Evolutionary conservation across 2,329 filamentous ascomycete genomes (phyloP).

Genomic region (Chaetomium strumarium): DNA sequence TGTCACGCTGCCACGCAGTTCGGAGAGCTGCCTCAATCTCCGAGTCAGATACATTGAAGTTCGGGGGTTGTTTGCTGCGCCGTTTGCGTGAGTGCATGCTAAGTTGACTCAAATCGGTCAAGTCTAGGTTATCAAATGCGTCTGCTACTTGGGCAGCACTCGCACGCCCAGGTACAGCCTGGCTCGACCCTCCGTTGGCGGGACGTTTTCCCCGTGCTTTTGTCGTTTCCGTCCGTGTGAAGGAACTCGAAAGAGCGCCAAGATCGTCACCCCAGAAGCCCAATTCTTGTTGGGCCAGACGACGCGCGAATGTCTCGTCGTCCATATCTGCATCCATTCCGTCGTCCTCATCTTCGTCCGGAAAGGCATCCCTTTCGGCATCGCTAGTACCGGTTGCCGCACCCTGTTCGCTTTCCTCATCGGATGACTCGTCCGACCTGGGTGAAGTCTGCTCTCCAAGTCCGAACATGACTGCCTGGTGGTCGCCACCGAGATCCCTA

Average conservation of each 20-base stretch:
- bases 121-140: constrained; percentile 64
- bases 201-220: not conserved
- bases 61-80: constrained; percentile 34
- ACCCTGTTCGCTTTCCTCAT: constrained; percentile 1
- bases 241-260: constrained; percentile 48
- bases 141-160: constrained; percentile 40
- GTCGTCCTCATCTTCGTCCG: constrained; percentile 31
- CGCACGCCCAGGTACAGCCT: constrained; percentile 27
- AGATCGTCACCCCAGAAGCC: constrained; percentile 56
- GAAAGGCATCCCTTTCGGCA: constrained; percentile 23
- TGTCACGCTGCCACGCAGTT: constrained; percentile 59
- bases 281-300: constrained; percentile 57
- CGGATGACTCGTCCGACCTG: constrained; percentile 35
- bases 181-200: constrained; percentile 20
- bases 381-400: constrained; percentile 5
- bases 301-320: constrained; percentile 56
- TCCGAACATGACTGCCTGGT: constrained; percentile 34
- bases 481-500: constrained; percentile 40
- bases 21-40: constrained; percentile 59
- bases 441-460: constrained; percentile 32
- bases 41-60: constrained; percentile 56
- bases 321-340: constrained; percentile 53
- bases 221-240: constrained; percentile 27
- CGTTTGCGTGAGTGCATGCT: constrained; percentile 37
- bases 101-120: constrained; percentile 78